Conservation (phyloP, 192 early-diverging fungal species). For the Mortierella alpina region DNA sequence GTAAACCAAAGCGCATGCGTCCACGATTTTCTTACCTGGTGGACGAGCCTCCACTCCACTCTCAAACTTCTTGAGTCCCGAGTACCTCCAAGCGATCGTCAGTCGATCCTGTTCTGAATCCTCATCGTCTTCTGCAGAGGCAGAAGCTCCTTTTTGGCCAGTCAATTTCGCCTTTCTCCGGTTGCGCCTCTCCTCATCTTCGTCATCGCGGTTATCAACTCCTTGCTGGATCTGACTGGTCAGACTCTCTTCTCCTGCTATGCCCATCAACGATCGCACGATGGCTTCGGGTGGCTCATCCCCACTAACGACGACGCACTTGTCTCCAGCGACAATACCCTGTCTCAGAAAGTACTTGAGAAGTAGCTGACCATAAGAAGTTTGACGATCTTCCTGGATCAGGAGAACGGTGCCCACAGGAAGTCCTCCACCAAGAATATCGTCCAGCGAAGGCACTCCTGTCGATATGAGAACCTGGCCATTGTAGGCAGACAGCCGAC, state of each 20-base stretch:
- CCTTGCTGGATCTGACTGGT: constrained; percentile 33
- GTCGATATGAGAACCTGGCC: constrained; percentile 83
- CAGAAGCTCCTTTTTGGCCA: constrained; percentile 7
- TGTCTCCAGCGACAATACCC: constrained; percentile 81
- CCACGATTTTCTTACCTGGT: constrained; percentile 41
- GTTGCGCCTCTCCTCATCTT: constrained; percentile 38
- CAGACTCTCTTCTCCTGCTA: constrained; percentile 63
- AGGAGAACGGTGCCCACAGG: constrained; percentile 84
- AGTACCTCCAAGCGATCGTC: constrained; percentile 96
- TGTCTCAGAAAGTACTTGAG: constrained; percentile 89
- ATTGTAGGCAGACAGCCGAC: constrained; percentile 81
- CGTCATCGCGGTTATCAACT: constrained; percentile 59
- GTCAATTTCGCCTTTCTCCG: constrained; percentile 13
- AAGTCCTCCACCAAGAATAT: constrained; percentile 88
- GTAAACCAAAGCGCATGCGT: neutral
- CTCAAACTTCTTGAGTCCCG: constrained; percentile 79
- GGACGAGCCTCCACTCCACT: constrained; percentile 52
- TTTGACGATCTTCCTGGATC: constrained; percentile 82
- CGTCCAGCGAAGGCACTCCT: constrained; percentile 87
- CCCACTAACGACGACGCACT: constrained; percentile 73
- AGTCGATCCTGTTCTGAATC: constrained; percentile 69
- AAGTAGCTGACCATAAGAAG: constrained; percentile 83
- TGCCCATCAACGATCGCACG: constrained; percentile 68
- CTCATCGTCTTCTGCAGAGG: constrained; percentile 16
- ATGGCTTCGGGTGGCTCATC: constrained; percentile 75